Base-by-base conservation (phyloP, 768 basidiomycete genomes). In the Peribolospora baueri region DNA sequence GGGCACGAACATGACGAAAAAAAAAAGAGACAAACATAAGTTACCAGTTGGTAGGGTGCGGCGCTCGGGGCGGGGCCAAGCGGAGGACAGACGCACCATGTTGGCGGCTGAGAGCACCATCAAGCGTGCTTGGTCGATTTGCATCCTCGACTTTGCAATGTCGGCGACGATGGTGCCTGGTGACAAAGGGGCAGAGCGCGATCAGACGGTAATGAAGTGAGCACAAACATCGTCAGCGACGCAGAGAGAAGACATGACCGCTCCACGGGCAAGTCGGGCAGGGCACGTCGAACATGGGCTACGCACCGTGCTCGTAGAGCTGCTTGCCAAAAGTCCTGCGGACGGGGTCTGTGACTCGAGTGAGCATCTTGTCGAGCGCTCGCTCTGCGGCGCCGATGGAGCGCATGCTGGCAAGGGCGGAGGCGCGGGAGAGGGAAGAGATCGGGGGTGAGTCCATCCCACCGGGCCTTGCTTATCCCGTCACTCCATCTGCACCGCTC, bases 361-460 rank as follows among this genome's bases (percentile, higher is more conserved):
- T 76, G 48, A 98, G 74, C 77, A 95, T 79, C 51, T 83, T 69
- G 63, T 93, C 85, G 55, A 97, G 70, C 3, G 91, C 82, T 36
- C 76, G 73, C 57, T 81, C 77, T 1, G 93, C 93, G 25, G 75
- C 75, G 25, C 93, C 93, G 56, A 98, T 84, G 6, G 85, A 83
- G 45, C 93, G 79, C 93, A 98, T 98, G 72, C 91, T 93, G 65
- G 90, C 85, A 63, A 91, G 88, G 62, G 91, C 83, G 52, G 88
- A 88, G 46, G 85, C 86, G 58, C 25, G 8, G 3, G n/a, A 3
- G 47, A 2, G 14, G 9, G 40, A 42, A 5, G 10, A 9, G 9
- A 11, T 9, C 25, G 38, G 4, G 38, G 14, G 5, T 25, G 6
- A 5, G 11, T 2, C 42, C 41, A 37, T 7, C 40, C 11, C 25